Base-by-base conservation (phyloP, 495 filamentous ascomycete species). In the Neurospora sp. region DNA sequence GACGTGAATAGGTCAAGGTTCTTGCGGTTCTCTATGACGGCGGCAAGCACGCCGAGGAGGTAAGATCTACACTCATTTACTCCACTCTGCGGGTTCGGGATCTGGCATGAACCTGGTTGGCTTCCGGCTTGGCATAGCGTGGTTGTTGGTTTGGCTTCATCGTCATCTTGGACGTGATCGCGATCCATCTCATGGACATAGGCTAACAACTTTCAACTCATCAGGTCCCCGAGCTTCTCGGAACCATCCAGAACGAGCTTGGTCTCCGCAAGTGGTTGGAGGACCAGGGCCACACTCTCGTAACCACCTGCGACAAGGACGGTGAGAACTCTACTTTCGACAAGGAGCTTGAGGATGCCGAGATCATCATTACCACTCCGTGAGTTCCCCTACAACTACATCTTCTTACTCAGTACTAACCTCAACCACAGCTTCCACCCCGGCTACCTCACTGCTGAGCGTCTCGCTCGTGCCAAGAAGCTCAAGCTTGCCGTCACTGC, bases 321-420 rank as follows among this genome's bases (percentile, higher is more conserved):
- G 93, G 95, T 73, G 91, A 92, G 84, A 89, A 93, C 88, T 98
- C 95, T 70, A 91, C 85, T 73, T 98, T 99, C 80, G 96, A 99
- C 83, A 87, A 93, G 85, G 93, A 99, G 83, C 87, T 99, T 35
- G 94, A 95, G 68, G 96, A 99, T 80, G 93, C 96, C 72, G 96
- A 99, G 82, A 88, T 99, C 81, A 98, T 99, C 88, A 98, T 99
- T 85, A 99, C 96, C 76, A 99, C 96, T 69, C 96, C 95, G 93
- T 97, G 86, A 77, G 93, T 41, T 38, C 37, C 27, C 37, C 18
- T 12, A 31, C 2, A 6, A n/a, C 27, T 68, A 38, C n/a, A 4
- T 38, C n/a, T 35, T 68, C 75, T 81, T 16, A n/a, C 12, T 6
- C 27, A 22, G 1, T 11, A 8, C 68, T 31, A 42, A 71, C 71